Percentiles rank a stretch among this genome's conserved stretches.
phyloP scores from a whole-genome alignment of 148 eudicot genomes.

The Arctostaphylos glauca region DNA sequence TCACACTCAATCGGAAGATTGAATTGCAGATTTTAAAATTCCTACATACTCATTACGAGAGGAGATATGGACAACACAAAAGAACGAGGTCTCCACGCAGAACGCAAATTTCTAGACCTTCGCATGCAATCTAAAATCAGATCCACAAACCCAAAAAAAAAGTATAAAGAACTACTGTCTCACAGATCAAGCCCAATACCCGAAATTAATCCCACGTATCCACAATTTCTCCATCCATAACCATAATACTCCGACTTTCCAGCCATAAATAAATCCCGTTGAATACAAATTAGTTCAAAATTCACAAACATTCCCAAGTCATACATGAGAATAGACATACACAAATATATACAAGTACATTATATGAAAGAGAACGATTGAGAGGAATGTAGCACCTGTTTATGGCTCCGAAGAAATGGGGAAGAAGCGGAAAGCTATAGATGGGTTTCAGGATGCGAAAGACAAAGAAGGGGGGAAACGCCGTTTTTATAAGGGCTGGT shows the following conservation, averaged over 20 bases:
- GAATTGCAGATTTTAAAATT: not conserved
- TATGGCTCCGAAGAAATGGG: not conserved
- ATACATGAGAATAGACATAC: not conserved
- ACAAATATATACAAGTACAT: not conserved
- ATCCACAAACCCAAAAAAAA: not conserved
- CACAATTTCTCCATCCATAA: not conserved
- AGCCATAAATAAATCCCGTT: not conserved
- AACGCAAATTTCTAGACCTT: not conserved
- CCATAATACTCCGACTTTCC: not conserved
- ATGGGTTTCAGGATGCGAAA: not conserved
- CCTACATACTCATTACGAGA: not conserved
- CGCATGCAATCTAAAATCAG: not conserved
- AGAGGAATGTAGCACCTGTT: not conserved
- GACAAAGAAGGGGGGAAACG: not conserved
- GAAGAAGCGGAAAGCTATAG: not conserved
- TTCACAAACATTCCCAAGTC: not conserved
- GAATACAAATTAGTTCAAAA: not conserved
- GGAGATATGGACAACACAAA: not conserved
- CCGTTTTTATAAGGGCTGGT: not conserved
- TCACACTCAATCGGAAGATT: not conserved
- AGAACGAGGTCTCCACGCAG: not conserved
- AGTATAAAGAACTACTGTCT: not conserved
- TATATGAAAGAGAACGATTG: not conserved
- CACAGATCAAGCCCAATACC: constrained; percentile 10
- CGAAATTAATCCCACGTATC: not conserved